These are phyloP conservation scores for Dioscorea alata DNA, from an alignment of 106 monocot genomes.

Conservation along the genomic window DNA sequence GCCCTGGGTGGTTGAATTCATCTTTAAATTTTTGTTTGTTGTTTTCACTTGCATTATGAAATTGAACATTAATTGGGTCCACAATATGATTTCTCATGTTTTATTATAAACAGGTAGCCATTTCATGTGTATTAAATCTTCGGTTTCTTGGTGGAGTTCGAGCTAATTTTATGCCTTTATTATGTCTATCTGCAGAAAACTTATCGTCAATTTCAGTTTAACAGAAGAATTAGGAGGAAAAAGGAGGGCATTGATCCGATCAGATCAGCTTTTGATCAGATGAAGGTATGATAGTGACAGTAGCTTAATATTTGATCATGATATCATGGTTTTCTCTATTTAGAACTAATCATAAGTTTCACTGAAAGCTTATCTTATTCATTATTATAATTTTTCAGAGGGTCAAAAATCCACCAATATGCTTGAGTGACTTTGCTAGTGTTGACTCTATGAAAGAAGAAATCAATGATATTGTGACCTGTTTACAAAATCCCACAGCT, in stretches of 20 bases:
- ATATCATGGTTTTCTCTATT: not conserved
- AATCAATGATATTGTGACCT: conserved; percentile 82
- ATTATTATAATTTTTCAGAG: conserved; percentile 40
- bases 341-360: not conserved
- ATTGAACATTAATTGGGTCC: too few species aligned
- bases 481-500: conserved; percentile 72
- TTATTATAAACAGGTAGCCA: too few species aligned
- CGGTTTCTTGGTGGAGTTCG: too few species aligned
- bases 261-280: conserved; percentile 83
- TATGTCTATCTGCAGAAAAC: conserved; percentile 31
- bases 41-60: too few species aligned
- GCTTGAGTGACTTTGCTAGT: conserved; percentile 66
- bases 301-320: not conserved
- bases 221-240: conserved; percentile 40
- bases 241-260: conserved; percentile 78
- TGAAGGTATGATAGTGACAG: conserved; percentile 56
- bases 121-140: too few species aligned
- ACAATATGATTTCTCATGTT: too few species aligned
- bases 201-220: conserved; percentile 47
- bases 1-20: too few species aligned
- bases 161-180: too few species aligned
- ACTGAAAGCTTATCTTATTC: too few species aligned
- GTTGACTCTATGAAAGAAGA: conserved; percentile 90
- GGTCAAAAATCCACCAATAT: conserved; percentile 85
- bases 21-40: too few species aligned